Evolutionary conservation across 2,329 filamentous ascomycete species (phyloP).

Genomic region (Zymoseptoria crescenta): DNA sequence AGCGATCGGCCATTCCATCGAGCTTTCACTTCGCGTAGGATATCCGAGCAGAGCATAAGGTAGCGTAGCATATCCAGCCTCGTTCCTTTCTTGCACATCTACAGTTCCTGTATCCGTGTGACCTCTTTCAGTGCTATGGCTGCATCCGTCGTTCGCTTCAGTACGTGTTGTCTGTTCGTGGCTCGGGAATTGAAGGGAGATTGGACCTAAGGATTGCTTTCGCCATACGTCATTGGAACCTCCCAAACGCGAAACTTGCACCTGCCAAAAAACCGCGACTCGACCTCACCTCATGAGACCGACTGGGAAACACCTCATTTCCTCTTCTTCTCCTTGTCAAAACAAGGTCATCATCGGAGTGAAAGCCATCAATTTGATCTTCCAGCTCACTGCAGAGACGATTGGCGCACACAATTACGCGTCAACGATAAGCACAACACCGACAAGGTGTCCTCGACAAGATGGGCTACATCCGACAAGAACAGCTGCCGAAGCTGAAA

Average conservation of each 20-base stretch:
- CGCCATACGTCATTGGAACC: background rate
- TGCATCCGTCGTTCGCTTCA: no score
- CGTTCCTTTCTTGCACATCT: background rate
- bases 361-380: background rate
- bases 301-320: background rate
- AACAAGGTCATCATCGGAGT: background rate
- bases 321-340: background rate
- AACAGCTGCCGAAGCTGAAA: conserved; percentile 77
- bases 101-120: no score
- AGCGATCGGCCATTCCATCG: no score
- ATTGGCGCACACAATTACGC: background rate
- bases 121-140: no score
- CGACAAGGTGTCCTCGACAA: background rate
- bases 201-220: no score
- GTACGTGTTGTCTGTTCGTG: background rate
- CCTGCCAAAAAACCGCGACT: background rate
- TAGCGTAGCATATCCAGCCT: background rate
- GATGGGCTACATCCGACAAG: conserved; percentile 95
- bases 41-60: background rate
- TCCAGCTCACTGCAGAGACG: background rate
- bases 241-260: background rate
- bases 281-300: background rate
- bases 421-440: background rate
- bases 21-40: background rate
- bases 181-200: background rate